Evolutionary conservation across 495 filamentous ascomycete species (phyloP), one percentile per base, ranked within the genome.

Genomic region (Darksidea phi): DNA sequence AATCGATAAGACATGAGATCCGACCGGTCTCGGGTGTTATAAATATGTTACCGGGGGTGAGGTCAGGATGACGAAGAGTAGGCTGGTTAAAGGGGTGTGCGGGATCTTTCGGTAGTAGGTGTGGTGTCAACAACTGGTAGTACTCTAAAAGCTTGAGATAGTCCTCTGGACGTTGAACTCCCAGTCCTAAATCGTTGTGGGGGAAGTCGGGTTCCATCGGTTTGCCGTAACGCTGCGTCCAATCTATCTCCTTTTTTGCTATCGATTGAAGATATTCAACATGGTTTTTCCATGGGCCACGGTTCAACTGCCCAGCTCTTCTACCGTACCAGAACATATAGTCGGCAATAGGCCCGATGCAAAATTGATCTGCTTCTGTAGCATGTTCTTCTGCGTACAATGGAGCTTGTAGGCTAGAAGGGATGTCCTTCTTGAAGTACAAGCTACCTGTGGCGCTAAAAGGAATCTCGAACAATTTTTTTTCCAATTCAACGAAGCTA

Each of bases 381-480:
- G 43, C 36, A 59, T 71, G 62, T 51, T 55, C 48, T 26, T 71
- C 48, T 34, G 36, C 10, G 18, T 38, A 37, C 68, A 61, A 28
- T 28, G 48, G 69, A 6, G 49, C 59, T 25, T 41, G 36, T 28
- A 71, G 32, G 20, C 48, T 41, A 18, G 57, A 49, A 20, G 51
- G 45, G 28, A 69, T 54, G 18, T 59, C 71, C 25, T 70, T 60
- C 37, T 67, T 70, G 61, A 74, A 61, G 68, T 77, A 78, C 61
- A 77, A 63, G 48, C 72, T 74, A 51, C 75, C 72, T 63, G 71
- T 70, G n/a, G n/a, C n/a, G n/a, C n/a, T n/a, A n/a, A n/a, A n/a
- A n/a, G n/a, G n/a, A n/a, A n/a, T n/a, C n/a, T n/a, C n/a, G n/a
- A n/a, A n/a, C n/a, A n/a, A n/a, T n/a, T n/a, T n/a, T n/a, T n/a